A percentile compares a stretch with the other conserved stretches of the same genome.
These are phyloP conservation scores for Adansonia rubrostipa DNA, from an alignment of 441 rosid genomes.

Conservation along the genomic window DNA sequence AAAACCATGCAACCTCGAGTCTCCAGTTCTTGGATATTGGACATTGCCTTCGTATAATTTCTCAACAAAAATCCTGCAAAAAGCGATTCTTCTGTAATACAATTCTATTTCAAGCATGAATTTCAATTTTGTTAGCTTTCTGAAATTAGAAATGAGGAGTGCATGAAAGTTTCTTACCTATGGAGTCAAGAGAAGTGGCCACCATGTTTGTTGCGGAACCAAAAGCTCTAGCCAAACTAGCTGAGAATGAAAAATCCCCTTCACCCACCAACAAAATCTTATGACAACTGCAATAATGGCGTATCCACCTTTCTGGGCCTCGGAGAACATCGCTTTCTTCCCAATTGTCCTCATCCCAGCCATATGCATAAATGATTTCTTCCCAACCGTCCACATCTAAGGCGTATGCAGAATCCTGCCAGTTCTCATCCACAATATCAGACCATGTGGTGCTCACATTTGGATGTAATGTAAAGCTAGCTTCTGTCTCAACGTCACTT, in stretches of 20 bases:
- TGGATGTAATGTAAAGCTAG: background rate
- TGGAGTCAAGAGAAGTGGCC: conserved; percentile 54
- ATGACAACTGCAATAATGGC: conserved; percentile 34
- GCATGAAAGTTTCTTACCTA: conserved; percentile 30
- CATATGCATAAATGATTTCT: background rate
- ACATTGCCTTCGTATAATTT: conserved; percentile 38
- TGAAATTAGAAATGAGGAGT: no score
- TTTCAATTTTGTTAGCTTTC: no score
- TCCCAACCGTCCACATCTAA: background rate
- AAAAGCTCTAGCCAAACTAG: conserved; percentile 46
- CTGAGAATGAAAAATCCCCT: conserved; percentile 46
- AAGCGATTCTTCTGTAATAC: background rate
- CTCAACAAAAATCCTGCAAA: conserved; percentile 15
- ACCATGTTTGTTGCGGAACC: conserved; percentile 48
- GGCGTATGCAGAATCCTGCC: background rate
- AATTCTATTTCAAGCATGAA: no score
- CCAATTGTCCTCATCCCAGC: background rate
- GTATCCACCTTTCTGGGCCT: conserved; percentile 3
- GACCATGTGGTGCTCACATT: background rate
- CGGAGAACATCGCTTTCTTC: background rate
- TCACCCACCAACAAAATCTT: conserved; percentile 41
- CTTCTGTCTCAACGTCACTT: background rate
- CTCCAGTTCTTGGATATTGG: conserved; percentile 38
- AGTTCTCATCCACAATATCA: background rate
- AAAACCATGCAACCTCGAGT: conserved; percentile 41